Base-by-base conservation (phyloP, 345 rosid genomes). In the Arabidopsis thaliana region DNA sequence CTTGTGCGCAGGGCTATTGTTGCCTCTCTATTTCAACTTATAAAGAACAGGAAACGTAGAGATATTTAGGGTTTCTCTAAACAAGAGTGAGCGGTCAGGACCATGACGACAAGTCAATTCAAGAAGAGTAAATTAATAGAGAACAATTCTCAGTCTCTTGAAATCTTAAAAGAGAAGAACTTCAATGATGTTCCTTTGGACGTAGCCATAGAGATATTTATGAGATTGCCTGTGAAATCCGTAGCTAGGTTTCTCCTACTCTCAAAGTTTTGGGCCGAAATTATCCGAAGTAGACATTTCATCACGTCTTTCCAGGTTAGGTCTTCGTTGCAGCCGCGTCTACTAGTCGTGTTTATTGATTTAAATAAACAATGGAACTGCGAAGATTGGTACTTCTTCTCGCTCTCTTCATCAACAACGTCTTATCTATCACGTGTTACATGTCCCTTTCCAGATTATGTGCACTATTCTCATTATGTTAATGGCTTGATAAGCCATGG, bases 371-470 rank as follows among this genome's bases (percentile, higher is more conserved):
- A 48, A n/a, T 3, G 10, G 52, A 48, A 48, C 52, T n/a, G 52
- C 52, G 4, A 16, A 48, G 10, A n/a, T 48, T 48, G 23, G 52
- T n/a, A 48, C 71, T 67, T 67, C 37, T 67, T 67, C 61, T 67
- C 50, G 1, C 4, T 30, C 33, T 6, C 48, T 22, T 40, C 42
- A 38, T 38, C 52, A 5, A 4, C 63, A 20, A 51, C 48, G 25
- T 51, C 38, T 37, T 56, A 56, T 33, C 52, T 69, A 8, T 69
- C 55, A 13, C 41, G 42, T 32, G 13, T 8, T 3, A 14, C 62
- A 53, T 40, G 38, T 30, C 53, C 73, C 5, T 0, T 42, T 1
- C 52, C 40, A 42, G 1, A 8, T 5, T 38, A 11, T 41, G 11
- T 3, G 1, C 8, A 45, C 5, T 4, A 28, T 45, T n/a, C 24